Percentiles rank a stretch among this genome's conserved stretches.
Conservation (phyloP, 1,284 basidiomycete species). For the Trametes hirsuta region DNA sequence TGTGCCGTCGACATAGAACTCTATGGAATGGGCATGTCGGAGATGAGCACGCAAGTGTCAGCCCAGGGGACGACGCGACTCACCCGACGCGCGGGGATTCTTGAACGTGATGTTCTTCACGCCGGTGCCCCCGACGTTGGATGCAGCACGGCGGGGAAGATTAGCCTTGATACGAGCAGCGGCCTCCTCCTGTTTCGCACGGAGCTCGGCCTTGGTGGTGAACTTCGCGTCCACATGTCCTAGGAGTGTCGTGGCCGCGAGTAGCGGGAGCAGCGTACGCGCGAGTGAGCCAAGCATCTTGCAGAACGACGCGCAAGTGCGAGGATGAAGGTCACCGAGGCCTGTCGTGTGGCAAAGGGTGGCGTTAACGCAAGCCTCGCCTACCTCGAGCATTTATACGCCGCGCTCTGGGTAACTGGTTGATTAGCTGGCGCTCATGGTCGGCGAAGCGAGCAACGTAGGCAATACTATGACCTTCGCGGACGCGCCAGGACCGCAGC, state of each 20-base stretch:
- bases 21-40: conserved; percentile 36
- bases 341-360: too few relatives aligned
- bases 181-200: conserved; percentile 30
- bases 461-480: too few relatives aligned
- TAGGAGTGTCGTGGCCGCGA: background rate
- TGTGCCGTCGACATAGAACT: conserved; percentile 71
- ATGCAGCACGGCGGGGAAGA: conserved; percentile 8
- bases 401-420: too few relatives aligned
- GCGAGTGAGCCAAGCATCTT: conserved; percentile 40
- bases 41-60: background rate
- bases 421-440: too few relatives aligned
- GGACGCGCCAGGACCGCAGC: too few relatives aligned
- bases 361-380: too few relatives aligned
- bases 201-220: conserved; percentile 28
- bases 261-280: background rate
- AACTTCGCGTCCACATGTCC: conserved; percentile 17
- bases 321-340: too few relatives aligned
- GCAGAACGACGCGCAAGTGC: background rate
- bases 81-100: conserved; percentile 67
- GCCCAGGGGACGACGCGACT: conserved; percentile 15
- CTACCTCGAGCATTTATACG: too few relatives aligned
- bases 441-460: too few relatives aligned
- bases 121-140: conserved; percentile 3
- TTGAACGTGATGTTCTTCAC: conserved; percentile 72
- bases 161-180: conserved; percentile 27